Base-by-base conservation (phyloP, 306 rosid genomes). In the Prosopis cineraria region DNA sequence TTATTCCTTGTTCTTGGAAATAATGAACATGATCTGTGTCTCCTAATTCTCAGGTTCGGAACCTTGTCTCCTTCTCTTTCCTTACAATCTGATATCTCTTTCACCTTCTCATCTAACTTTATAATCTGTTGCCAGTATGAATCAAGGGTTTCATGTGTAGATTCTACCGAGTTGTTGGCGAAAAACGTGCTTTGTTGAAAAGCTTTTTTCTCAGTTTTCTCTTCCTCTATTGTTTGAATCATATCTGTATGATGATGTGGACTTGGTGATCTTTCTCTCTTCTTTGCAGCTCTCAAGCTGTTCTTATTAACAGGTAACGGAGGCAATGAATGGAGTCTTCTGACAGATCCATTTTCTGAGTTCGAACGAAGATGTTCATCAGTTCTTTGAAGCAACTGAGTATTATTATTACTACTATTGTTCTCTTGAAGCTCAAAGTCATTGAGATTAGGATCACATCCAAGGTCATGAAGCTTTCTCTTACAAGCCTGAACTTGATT, bases 291-390 rank as follows among this genome's bases (percentile, higher is more conserved):
- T 80, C 84, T 82, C 53, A 19, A 70, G 5, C 34, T 80, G 70
- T 80, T 89, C 73, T 88, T 86, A 2, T 87, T 86, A 1, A 55
- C 7, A 25, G 63, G 91, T 80, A 85, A 59, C 10, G 86, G 94
- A 29, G 98, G 93, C 80, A 94, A 69, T 16, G 98, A 94, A 27
- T 48, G 79, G 22, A 88, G 79, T 85, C 97, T 92, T 84, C 89
- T 80, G 17, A 92, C 65, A 3, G 36, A 25, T 19, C 6, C 59
- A 80, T 40, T 60, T 53, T 39, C 11, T 43, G 78, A 59, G 30
- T 59, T 45, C 2, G 10, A 14, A 13, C 8, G 43, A 6, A 6
- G 43, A 6, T 43, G 34, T 41, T 37, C 77, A 31, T 88, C 96
- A 79, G 58, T 76, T 41, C 75, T 80, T 69, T 74, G 87, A 55